phyloP scores from a whole-genome alignment of 2,329 filamentous ascomycete species.

The Trichoderma sp. region DNA sequence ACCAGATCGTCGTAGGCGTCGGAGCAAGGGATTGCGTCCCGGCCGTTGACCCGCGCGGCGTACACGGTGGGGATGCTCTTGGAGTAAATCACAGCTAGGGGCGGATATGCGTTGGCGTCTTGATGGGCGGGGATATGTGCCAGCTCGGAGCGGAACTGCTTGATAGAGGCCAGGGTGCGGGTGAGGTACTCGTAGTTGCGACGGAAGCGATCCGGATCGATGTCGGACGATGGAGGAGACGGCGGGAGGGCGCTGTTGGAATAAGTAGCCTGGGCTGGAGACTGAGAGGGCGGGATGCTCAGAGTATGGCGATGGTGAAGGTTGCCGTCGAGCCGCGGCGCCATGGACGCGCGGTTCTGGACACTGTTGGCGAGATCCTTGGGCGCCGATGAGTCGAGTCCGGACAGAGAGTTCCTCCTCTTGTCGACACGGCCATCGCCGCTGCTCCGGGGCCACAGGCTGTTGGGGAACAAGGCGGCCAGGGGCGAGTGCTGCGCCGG shows the following conservation, averaged over 20 bases:
- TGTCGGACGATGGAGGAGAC: constrained; percentile 15
- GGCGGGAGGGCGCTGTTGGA: constrained; percentile 21
- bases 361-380: background rate
- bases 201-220: constrained; percentile 29
- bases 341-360: constrained; percentile 42
- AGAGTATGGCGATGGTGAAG: constrained; percentile 18
- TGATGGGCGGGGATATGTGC: constrained; percentile 58
- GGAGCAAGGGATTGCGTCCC: constrained; percentile 68
- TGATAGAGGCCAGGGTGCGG: constrained; percentile 68
- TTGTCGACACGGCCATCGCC: constrained; percentile 44
- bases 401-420: constrained; percentile 16
- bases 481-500: constrained; percentile 42
- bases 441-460: constrained; percentile 44
- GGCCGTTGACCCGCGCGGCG: constrained; percentile 69
- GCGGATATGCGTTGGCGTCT: constrained; percentile 71
- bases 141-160: constrained; percentile 73
- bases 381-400: background rate
- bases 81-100: constrained; percentile 77
- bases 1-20: constrained; percentile 84
- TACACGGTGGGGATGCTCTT: constrained; percentile 84
- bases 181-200: constrained; percentile 62
- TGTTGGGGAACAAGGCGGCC: constrained; percentile 46
- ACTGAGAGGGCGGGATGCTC: background rate
- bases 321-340: constrained; percentile 27
- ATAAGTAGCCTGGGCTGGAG: background rate